Percentiles rank a stretch among this genome's conserved stretches.
These are phyloP conservation scores for Aspergillus nanangensis DNA, from an alignment of 495 filamentous ascomycete genomes.

Conservation along the genomic window DNA sequence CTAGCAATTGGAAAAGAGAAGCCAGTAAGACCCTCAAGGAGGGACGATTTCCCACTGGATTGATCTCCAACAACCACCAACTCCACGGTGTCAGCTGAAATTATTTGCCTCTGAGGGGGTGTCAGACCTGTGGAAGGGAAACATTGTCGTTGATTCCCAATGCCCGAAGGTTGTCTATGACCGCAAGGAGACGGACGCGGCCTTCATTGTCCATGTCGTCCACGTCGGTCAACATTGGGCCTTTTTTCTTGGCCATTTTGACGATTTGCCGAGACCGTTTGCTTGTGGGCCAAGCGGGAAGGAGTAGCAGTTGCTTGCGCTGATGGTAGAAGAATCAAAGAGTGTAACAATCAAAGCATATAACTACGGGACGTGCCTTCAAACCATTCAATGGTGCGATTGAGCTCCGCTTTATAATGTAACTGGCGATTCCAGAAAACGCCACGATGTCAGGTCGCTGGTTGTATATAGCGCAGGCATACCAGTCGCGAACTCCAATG, in stretches of 20 bases:
- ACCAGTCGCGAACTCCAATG: background rate
- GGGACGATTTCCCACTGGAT: slow-evolving; percentile 49
- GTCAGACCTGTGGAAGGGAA: slow-evolving; percentile 31
- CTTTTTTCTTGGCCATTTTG: background rate
- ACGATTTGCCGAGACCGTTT: background rate
- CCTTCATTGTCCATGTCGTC: slow-evolving; percentile 1
- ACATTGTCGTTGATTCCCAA: slow-evolving; percentile 30
- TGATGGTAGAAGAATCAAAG: background rate
- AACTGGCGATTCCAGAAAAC: background rate
- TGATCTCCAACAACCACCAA: slow-evolving; percentile 42
- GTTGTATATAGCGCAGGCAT: background rate
- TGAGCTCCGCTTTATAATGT: background rate
- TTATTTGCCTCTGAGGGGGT: background rate
- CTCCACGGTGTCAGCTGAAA: slow-evolving; percentile 7
- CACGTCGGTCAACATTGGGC: background rate
- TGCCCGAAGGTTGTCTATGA: slow-evolving; percentile 26
- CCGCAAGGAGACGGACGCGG: background rate
- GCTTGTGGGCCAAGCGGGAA: background rate
- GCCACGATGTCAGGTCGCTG: background rate
- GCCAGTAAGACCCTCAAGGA: slow-evolving; percentile 47
- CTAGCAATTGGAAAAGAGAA: slow-evolving; percentile 47
- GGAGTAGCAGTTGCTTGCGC: background rate
- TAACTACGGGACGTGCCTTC: background rate
- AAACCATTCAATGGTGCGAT: background rate
- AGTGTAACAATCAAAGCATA: background rate